Conservation (phyloP, 2,329 filamentous ascomycete species). For the Fusarium sororula region DNA sequence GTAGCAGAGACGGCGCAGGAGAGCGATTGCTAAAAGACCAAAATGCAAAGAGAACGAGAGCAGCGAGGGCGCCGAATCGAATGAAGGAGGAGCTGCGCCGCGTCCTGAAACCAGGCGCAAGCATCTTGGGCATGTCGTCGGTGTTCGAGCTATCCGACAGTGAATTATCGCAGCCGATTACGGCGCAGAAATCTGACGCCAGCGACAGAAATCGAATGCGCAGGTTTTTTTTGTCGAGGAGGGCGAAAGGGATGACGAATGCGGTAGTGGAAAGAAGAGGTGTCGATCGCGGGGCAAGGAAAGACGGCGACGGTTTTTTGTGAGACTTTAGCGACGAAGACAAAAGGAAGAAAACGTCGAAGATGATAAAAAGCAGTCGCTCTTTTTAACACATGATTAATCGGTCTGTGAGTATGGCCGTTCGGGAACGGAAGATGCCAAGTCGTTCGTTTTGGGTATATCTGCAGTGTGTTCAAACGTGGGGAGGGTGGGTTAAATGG, state of each 20-base stretch:
- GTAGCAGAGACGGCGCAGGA: conserved; percentile 11
- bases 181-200: conserved; percentile 32
- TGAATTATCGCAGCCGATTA: background rate
- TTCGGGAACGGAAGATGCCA: conserved; percentile 18
- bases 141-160: background rate
- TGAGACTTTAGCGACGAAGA: conserved; percentile 2
- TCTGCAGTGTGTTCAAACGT: conserved; percentile 17
- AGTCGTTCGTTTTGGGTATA: conserved; percentile 17
- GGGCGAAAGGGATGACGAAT: conserved; percentile 16
- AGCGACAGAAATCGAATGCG: conserved; percentile 35
- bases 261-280: background rate
- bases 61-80: conserved; percentile 52
- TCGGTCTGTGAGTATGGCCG: background rate
- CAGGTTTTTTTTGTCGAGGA: conserved; percentile 22
- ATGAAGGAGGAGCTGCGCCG: conserved; percentile 55
- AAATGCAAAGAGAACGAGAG: conserved; percentile 47
- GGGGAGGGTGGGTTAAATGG: conserved; percentile 19
- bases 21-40: conserved; percentile 41
- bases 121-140: conserved; percentile 45
- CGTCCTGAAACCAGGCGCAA: conserved; percentile 53
- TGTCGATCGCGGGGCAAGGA: conserved; percentile 23
- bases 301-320: background rate
- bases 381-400: conserved; percentile 29
- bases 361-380: background rate
- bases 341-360: background rate